phyloP scores from a whole-genome alignment of 2,329 filamentous ascomycete species.

The Cordyceps militaris region DNA sequence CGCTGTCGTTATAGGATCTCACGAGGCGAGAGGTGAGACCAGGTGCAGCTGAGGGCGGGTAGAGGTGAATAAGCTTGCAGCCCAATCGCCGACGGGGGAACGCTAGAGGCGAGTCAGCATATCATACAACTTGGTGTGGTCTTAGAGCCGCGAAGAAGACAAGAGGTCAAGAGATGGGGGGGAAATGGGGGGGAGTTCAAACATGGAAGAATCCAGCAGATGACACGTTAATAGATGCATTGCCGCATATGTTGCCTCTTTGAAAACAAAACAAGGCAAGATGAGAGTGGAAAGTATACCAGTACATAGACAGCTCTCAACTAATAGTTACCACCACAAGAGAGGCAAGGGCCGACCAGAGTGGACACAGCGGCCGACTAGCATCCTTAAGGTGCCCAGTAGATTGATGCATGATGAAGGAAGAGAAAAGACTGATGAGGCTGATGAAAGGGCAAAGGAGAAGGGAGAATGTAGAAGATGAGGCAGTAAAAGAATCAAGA shows the following conservation, averaged over 20 bases:
- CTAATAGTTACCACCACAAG: background rate
- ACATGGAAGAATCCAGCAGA: background rate
- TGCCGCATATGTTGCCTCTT: background rate
- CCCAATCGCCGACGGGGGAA: background rate
- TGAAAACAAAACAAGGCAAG: background rate
- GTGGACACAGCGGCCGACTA: background rate
- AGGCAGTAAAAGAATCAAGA: too few species aligned
- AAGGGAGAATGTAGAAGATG: too few species aligned
- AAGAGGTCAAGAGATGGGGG: background rate
- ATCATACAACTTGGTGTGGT: background rate
- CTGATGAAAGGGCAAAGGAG: too few species aligned
- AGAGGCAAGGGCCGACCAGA: background rate
- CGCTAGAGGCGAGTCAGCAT: slow-evolving; percentile 3
- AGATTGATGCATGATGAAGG: too few species aligned
- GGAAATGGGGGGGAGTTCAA: too few species aligned
- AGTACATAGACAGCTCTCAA: background rate
- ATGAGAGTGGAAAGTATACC: background rate
- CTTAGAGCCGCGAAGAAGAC: background rate
- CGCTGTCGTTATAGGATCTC: background rate
- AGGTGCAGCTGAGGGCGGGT: background rate
- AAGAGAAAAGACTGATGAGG: too few species aligned
- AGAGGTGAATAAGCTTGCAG: background rate
- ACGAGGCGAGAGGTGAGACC: background rate
- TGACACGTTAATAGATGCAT: background rate
- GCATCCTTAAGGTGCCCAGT: background rate